Percentiles rank a stretch among this genome's conserved stretches.
Evolutionary conservation across 2,329 filamentous ascomycete genomes (phyloP).

Genomic region (Paraphaeosphaeria minitans): DNA sequence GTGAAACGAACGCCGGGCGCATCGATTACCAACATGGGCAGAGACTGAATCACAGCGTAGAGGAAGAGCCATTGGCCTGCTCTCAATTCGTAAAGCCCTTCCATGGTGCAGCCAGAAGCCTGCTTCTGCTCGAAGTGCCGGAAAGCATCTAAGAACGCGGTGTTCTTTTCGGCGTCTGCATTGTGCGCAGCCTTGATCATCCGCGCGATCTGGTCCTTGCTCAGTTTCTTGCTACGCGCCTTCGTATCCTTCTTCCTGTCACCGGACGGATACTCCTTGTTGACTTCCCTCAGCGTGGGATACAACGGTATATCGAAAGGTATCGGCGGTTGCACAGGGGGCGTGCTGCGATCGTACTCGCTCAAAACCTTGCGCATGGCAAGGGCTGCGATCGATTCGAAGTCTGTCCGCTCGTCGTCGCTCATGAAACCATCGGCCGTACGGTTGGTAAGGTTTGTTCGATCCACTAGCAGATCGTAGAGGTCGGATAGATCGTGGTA

Average conservation of each 20-base stretch:
- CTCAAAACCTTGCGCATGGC: conserved; percentile 79
- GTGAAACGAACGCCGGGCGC: conserved; percentile 71
- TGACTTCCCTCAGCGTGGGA: conserved; percentile 70
- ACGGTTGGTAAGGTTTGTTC: conserved; percentile 76
- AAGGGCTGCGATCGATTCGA: conserved; percentile 63
- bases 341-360: conserved; percentile 87
- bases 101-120: conserved; percentile 65
- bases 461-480: conserved; percentile 88
- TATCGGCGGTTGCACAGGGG: conserved; percentile 87
- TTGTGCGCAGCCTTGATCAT: conserved; percentile 85
- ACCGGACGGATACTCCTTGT: conserved; percentile 67
- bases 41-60: conserved; percentile 75
- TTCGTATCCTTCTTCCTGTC: conserved; percentile 76
- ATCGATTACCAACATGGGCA: conserved; percentile 79
- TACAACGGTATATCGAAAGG: conserved; percentile 86
- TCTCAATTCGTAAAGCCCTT: conserved; percentile 73
- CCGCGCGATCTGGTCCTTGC: conserved; percentile 76
- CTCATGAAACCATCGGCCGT: conserved; percentile 71
- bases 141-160: conserved; percentile 71
- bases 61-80: conserved; percentile 82
- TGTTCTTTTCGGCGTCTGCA: conserved; percentile 66
- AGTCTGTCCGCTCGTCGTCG: conserved; percentile 56
- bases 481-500: conserved; percentile 86
- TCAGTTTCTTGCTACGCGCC: conserved; percentile 72
- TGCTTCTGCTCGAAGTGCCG: conserved; percentile 73